phyloP scores from a whole-genome alignment of 129 eudicot genomes.

The Helianthus tuberosus region DNA sequence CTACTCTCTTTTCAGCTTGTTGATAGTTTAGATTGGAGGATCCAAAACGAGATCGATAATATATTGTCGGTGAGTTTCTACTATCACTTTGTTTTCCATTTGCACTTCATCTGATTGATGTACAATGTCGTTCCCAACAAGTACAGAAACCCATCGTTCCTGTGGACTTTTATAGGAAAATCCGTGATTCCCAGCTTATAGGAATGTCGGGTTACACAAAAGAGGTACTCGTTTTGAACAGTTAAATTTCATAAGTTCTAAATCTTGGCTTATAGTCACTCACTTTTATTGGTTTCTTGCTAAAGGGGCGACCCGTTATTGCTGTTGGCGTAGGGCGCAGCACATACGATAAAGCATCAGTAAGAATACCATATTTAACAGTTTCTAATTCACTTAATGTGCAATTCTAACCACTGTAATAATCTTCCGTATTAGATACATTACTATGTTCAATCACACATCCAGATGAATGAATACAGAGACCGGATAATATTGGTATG shows the following conservation, averaged over 20 bases:
- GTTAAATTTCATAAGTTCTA: no score
- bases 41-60: no score
- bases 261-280: neutral
- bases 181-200: constrained; percentile 93
- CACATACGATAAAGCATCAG: constrained; percentile 92
- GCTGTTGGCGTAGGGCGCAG: constrained; percentile 93
- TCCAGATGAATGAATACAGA: constrained; percentile 90
- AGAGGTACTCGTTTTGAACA: neutral
- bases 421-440: constrained; percentile 52
- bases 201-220: constrained; percentile 93
- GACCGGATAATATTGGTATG: constrained; percentile 87
- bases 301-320: constrained; percentile 88
- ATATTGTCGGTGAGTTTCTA: no score
- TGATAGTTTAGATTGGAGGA: no score
- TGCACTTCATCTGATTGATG: no score
- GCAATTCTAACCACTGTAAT: neutral
- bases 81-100: no score
- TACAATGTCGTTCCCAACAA: no score
- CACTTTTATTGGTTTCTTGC: constrained; percentile 3
- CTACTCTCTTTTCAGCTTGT: no score
- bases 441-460: constrained; percentile 92
- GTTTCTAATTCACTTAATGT: neutral
- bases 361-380: constrained; percentile 43
- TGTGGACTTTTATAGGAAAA: constrained; percentile 63
- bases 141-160: constrained; percentile 89